A percentile compares a stretch with the other conserved stretches of the same genome.
These are phyloP conservation scores for Curvularia sp. DNA, from an alignment of 2,329 filamentous ascomycete species.

Conservation along the genomic window DNA sequence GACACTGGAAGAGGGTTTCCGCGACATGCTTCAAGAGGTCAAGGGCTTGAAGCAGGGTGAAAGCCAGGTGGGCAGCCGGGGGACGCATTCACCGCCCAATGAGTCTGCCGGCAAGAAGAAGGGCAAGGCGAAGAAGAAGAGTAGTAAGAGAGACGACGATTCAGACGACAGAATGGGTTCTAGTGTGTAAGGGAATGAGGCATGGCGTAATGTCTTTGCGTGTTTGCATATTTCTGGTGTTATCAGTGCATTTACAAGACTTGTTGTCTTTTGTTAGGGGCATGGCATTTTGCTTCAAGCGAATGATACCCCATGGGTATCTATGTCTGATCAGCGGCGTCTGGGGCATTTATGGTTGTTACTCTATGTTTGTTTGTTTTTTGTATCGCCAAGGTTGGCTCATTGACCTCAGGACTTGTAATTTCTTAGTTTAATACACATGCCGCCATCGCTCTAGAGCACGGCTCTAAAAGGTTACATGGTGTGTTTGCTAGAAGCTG, in stretches of 20 bases:
- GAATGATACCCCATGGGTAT: conserved; percentile 13
- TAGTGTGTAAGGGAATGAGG: conserved; percentile 24
- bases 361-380: neutral
- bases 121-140: conserved; percentile 43
- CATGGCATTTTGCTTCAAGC: conserved; percentile 12
- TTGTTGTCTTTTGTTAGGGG: conserved; percentile 7
- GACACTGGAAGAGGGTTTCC: conserved; percentile 87
- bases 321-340: conserved; percentile 10
- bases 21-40: conserved; percentile 84
- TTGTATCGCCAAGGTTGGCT: conserved; percentile 1
- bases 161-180: conserved; percentile 36
- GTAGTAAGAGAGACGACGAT: conserved; percentile 28
- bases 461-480: neutral
- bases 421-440: neutral
- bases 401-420: neutral
- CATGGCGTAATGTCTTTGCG: conserved; percentile 3
- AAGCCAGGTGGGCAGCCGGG: conserved; percentile 33
- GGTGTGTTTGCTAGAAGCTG: neutral
- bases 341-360: neutral
- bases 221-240: conserved; percentile 17
- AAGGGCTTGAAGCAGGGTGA: conserved; percentile 63
- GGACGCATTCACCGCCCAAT: conserved; percentile 38
- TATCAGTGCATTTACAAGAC: conserved; percentile 17
- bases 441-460: neutral
- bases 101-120: conserved; percentile 36